Evolutionary conservation across 2,329 filamentous ascomycete genomes (phyloP).

Genomic region (Drechslerella coelobrocha): DNA sequence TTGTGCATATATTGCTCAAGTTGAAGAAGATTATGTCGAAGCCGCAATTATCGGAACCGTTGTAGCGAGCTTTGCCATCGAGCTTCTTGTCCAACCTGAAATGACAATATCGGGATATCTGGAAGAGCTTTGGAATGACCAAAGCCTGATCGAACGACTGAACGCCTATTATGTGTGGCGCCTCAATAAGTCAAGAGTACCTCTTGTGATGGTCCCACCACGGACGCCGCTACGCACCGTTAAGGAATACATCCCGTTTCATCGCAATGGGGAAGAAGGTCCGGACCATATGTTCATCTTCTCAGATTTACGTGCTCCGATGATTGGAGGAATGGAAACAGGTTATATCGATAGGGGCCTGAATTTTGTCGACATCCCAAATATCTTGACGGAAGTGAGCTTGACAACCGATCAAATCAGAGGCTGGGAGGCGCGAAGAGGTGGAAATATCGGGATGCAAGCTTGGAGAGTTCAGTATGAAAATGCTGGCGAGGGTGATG

Average conservation of each 20-base stretch:
- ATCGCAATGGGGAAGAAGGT: neutral
- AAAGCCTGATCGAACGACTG: neutral
- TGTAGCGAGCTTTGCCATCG: neutral
- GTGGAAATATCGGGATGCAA: too few relatives aligned
- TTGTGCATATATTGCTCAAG: neutral
- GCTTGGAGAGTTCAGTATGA: too few relatives aligned
- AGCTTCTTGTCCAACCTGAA: neutral
- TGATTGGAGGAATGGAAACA: neutral
- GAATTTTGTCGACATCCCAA: too few relatives aligned
- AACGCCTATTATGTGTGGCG: neutral
- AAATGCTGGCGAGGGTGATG: too few relatives aligned
- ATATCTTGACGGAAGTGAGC: too few relatives aligned
- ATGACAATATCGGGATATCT: neutral
- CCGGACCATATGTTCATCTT: neutral
- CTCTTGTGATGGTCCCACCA: neutral
- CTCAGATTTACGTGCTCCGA: neutral
- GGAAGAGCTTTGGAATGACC: neutral
- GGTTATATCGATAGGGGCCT: too few relatives aligned
- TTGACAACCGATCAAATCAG: too few relatives aligned
- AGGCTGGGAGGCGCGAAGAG: too few relatives aligned
- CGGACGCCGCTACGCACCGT: neutral
- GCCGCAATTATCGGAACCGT: neutral
- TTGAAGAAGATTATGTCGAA: constrained; percentile 1
- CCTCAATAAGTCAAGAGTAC: neutral
- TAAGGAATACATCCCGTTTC: neutral